Evolutionary conservation across 352 stramenopile genomes (phyloP).

Genomic region (Thalassiosira livingstoniorum): DNA sequence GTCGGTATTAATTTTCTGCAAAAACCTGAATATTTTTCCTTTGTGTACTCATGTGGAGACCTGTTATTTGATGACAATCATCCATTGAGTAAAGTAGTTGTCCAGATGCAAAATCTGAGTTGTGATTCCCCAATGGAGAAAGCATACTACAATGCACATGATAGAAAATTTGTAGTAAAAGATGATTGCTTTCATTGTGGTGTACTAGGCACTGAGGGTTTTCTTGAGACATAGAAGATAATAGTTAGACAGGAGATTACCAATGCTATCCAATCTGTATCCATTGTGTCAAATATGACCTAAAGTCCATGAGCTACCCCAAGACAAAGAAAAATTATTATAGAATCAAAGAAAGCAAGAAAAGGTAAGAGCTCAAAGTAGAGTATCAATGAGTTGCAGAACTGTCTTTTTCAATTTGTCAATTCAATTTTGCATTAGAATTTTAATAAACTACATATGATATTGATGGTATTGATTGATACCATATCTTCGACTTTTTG

Average conservation of each 20-base stretch:
- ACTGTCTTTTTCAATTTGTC: too few species aligned
- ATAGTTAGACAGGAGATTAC: not conserved
- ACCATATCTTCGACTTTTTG: not conserved
- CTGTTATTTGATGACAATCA: not conserved
- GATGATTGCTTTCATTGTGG: not conserved
- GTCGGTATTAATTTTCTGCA: too few species aligned
- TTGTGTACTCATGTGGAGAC: not conserved
- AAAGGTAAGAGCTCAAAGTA: not conserved
- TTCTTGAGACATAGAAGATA: not conserved
- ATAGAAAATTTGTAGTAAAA: not conserved
- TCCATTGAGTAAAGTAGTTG: not conserved
- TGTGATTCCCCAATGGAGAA: not conserved
- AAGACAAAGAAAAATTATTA: not conserved
- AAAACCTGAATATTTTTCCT: too few species aligned
- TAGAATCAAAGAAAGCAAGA: not conserved
- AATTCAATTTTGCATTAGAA: not conserved
- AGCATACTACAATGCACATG: not conserved
- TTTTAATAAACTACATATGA: not conserved
- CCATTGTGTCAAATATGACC: not conserved
- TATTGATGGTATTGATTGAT: not conserved
- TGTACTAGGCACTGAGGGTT: not conserved
- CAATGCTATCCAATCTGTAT: not conserved
- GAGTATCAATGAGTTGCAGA: too few species aligned
- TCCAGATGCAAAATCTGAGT: not conserved
- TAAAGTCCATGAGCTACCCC: not conserved